These are phyloP conservation scores for Porcisia hertigi DNA, from an alignment of 208 protist species.

Conservation along the genomic window DNA sequence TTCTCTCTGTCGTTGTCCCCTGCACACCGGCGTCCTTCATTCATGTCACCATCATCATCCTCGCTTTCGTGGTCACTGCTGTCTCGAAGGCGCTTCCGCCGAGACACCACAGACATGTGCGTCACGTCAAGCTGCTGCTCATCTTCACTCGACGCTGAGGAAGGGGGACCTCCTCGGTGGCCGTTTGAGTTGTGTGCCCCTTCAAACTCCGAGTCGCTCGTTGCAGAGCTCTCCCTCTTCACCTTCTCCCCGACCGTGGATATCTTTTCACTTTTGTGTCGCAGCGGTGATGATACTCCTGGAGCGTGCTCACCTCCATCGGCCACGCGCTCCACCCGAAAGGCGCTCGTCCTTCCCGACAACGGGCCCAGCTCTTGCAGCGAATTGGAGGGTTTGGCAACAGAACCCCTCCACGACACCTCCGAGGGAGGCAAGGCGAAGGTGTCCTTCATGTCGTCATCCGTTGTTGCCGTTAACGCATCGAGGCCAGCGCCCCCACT, in stretches of 20 bases:
- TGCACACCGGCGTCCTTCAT: background rate
- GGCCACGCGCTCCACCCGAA: slow-evolving; percentile 3
- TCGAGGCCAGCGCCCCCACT: background rate
- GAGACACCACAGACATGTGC: background rate
- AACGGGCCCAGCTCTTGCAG: background rate
- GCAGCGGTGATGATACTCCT: background rate
- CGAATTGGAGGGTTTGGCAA: background rate
- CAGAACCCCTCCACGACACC: slow-evolving; percentile 8
- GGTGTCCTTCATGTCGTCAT: slow-evolving; percentile 9
- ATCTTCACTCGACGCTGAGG: slow-evolving; percentile 9
- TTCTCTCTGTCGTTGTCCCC: background rate
- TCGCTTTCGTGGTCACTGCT: background rate
- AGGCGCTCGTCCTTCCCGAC: background rate
- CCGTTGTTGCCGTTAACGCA: background rate
- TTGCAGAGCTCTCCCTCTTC: background rate
- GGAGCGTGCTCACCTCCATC: background rate
- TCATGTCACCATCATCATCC: background rate
- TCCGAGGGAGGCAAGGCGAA: slow-evolving; percentile 27
- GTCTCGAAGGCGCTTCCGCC: background rate
- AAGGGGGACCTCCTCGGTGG: background rate
- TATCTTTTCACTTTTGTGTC: background rate
- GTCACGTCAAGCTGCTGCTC: slow-evolving; percentile 1
- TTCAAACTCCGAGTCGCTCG: background rate
- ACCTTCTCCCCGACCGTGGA: background rate
- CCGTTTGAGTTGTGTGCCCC: background rate